A percentile compares a stretch with the other conserved stretches of the same genome.
phyloP scores from a whole-genome alignment of 352 stramenopile genomes.

The Phytophthora boehmeriae region DNA sequence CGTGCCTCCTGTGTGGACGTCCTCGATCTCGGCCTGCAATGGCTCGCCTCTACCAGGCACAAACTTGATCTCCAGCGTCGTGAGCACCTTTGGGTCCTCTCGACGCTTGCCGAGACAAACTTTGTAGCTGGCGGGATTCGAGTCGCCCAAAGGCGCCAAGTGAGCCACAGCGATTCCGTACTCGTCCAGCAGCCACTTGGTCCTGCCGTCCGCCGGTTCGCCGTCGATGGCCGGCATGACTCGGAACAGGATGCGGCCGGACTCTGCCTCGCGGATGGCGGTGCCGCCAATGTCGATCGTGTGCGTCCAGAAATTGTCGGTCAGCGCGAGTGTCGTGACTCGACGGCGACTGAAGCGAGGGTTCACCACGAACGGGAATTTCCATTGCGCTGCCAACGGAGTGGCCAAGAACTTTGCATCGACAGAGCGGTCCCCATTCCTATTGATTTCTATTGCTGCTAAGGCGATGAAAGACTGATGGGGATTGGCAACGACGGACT shows the following conservation, averaged over 20 bases:
- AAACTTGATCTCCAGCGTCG: constrained; percentile 39
- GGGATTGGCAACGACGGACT: constrained; percentile 1
- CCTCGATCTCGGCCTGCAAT: constrained; percentile 37
- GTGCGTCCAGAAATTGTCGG: constrained; percentile 49
- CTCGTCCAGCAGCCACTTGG: constrained; percentile 50
- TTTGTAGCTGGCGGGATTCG: constrained; percentile 30
- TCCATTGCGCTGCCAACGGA: constrained; percentile 42
- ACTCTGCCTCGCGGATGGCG: constrained; percentile 34
- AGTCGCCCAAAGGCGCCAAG: constrained; percentile 18
- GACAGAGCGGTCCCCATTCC: constrained; percentile 33
- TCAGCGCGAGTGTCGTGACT: constrained; percentile 40
- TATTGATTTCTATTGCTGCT: background rate
- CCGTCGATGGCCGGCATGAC: constrained; percentile 34
- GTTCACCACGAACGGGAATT: constrained; percentile 52
- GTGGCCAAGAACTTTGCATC: constrained; percentile 40
- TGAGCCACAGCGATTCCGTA: constrained; percentile 44
- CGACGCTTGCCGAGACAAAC: constrained; percentile 45
- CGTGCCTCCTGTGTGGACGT: constrained; percentile 37
- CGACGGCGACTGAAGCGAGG: constrained; percentile 43
- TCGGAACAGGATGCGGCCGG: constrained; percentile 34
- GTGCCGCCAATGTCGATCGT: constrained; percentile 37
- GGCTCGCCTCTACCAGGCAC: constrained; percentile 36
- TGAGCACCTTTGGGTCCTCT: constrained; percentile 31
- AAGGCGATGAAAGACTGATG: constrained; percentile 3
- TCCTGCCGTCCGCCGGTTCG: constrained; percentile 22